phyloP scores from a whole-genome alignment of 139 green algal genomes.

The Chlorella ohadii region DNA sequence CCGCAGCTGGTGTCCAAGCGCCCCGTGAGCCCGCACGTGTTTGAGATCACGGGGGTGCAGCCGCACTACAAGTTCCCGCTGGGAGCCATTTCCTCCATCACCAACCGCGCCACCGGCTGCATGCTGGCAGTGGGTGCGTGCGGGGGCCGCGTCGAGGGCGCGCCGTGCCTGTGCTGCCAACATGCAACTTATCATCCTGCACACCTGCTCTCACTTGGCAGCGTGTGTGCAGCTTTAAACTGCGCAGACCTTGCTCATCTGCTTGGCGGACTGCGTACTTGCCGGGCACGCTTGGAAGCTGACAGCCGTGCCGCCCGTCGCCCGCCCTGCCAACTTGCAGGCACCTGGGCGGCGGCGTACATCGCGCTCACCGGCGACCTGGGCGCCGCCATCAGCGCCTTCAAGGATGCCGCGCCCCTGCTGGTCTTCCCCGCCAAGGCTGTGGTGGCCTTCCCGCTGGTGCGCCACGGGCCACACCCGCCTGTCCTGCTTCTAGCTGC shows the following conservation, averaged over 20 bases:
- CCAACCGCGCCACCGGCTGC: constrained; percentile 88
- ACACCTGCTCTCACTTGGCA: too few species aligned
- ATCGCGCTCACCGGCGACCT: constrained; percentile 82
- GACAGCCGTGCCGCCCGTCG: too few species aligned
- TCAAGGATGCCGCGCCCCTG: constrained; percentile 63
- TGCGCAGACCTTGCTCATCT: too few species aligned
- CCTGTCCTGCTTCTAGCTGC: not conserved
- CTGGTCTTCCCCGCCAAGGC: constrained; percentile 81
- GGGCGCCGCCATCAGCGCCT: constrained; percentile 57
- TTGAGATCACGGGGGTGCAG: constrained; percentile 77
- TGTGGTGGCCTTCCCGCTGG: constrained; percentile 78
- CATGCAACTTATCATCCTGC: too few species aligned
- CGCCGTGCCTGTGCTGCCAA: not conserved
- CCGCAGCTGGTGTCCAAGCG: constrained; percentile 85
- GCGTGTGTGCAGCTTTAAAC: too few species aligned
- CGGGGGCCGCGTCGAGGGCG: not conserved
- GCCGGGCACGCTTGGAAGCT: too few species aligned
- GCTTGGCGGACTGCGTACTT: too few species aligned
- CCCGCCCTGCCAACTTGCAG: constrained; percentile 38
- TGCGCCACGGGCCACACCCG: constrained; percentile 26
- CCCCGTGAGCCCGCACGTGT: constrained; percentile 92
- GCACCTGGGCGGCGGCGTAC: constrained; percentile 64
- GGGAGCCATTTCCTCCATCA: constrained; percentile 87
- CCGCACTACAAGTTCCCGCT: constrained; percentile 94
- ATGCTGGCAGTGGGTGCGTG: constrained; percentile 50